Evolutionary conservation across 768 basidiomycete genomes (phyloP).

Genomic region (Gymnopilus junonius): DNA sequence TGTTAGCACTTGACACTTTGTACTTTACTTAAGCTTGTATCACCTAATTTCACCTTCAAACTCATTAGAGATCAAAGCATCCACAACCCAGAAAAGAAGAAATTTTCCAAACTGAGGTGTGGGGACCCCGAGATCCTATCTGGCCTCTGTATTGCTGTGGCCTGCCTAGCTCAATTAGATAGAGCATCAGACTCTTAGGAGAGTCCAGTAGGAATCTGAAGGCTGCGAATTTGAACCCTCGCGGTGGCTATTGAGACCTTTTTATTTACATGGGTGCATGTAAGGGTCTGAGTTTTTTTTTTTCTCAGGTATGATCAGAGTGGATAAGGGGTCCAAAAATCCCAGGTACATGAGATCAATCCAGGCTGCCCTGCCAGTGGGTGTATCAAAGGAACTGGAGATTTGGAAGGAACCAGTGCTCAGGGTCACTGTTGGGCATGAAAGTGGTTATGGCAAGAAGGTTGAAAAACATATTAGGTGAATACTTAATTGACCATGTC

Average conservation of each 20-base stretch:
- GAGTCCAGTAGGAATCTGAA: conserved; percentile 54
- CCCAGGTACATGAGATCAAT: neutral
- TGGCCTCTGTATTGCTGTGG: conserved; percentile 11
- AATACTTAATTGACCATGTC: neutral
- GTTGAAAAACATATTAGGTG: neutral
- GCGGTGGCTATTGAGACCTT: conserved; percentile 61
- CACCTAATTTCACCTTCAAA: too few species aligned
- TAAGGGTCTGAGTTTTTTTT: too few species aligned
- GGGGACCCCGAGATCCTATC: neutral
- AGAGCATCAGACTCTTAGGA: conserved; percentile 62
- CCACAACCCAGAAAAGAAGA: neutral
- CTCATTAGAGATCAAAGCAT: too few species aligned
- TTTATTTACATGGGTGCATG: too few species aligned
- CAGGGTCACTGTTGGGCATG: neutral
- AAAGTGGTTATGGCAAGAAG: neutral
- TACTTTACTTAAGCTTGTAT: too few species aligned
- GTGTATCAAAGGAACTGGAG: neutral
- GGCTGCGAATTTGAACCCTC: conserved; percentile 86
- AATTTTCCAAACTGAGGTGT: neutral
- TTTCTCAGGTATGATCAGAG: too few species aligned
- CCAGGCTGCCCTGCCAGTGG: neutral
- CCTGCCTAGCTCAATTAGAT: conserved; percentile 70
- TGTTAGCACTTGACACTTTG: too few species aligned
- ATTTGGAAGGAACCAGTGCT: neutral
- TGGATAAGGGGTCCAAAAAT: neutral